Evolutionary conservation across 1,284 basidiomycete genomes (phyloP).

Genomic region (Sporisorium iseilematis-ciliati): DNA sequence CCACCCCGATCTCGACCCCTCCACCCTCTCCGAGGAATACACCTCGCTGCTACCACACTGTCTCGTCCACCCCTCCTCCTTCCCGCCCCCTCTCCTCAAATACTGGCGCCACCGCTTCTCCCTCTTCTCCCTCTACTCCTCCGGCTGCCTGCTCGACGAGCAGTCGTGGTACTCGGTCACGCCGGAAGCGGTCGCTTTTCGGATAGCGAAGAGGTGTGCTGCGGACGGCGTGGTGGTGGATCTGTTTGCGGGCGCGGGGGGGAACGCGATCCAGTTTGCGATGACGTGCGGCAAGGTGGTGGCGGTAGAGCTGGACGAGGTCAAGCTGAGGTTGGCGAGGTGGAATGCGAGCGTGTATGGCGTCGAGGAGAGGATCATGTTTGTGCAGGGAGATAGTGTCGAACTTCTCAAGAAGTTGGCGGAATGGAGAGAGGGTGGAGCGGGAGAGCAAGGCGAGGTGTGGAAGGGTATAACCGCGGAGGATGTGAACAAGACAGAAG

Average conservation of each 20-base stretch:
- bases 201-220: constrained; percentile 88
- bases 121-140: constrained; percentile 61
- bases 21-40: constrained; percentile 3
- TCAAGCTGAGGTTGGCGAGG: constrained; percentile 84
- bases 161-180: constrained; percentile 98
- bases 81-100: constrained; percentile 20
- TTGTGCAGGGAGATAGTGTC: constrained; percentile 87
- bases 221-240: constrained; percentile 76
- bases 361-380: constrained; percentile 92
- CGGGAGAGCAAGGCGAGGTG: constrained; percentile 8
- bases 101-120: constrained; percentile 57
- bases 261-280: constrained; percentile 97
- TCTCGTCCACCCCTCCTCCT: constrained; percentile 29
- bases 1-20: constrained; percentile 28
- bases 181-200: constrained; percentile 88
- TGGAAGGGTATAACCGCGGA: constrained; percentile 25
- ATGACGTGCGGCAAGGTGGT: constrained; percentile 93
- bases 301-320: constrained; percentile 87
- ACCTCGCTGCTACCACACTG: constrained; percentile 17
- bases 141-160: constrained; percentile 75
- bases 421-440: constrained; percentile 57
- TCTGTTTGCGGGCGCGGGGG: constrained; percentile 96
- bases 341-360: constrained; percentile 92
- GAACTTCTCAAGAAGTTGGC: constrained; percentile 75
- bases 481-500: constrained; percentile 30